Conservation (phyloP, 495 filamentous ascomycete species). For the Penicillium bialowiezense region DNA sequence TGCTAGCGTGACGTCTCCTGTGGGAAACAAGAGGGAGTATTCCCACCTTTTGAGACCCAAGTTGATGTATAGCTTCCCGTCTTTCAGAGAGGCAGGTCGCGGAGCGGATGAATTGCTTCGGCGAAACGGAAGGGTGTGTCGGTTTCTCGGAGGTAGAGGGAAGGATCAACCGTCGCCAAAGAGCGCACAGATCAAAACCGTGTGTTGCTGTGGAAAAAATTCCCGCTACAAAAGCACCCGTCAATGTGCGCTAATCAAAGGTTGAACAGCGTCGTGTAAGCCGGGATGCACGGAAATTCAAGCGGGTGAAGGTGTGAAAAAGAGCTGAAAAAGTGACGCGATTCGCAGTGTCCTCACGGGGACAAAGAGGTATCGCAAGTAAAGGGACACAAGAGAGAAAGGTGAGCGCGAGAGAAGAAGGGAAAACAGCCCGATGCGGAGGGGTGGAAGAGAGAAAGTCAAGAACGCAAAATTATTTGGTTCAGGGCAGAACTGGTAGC, state of each 20-base stretch:
- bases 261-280: not conserved
- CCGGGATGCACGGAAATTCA: conserved; percentile 10
- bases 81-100: conserved; percentile 17
- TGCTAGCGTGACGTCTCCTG: conserved; percentile 26
- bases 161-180: not conserved
- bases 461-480: conserved; percentile 20
- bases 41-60: conserved; percentile 32
- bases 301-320: too few relatives aligned
- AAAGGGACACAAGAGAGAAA: conserved; percentile 20
- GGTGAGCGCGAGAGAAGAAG: conserved; percentile 19
- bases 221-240: conserved; percentile 14
- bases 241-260: conserved; percentile 2
- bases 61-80: conserved; percentile 29
- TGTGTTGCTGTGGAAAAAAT: not conserved
- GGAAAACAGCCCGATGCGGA: conserved; percentile 18
- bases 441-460: conserved; percentile 15
- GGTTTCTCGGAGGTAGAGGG: not conserved
- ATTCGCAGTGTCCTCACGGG: conserved; percentile 23
- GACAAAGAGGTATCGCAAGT: conserved; percentile 14
- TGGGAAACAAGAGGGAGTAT: conserved; percentile 22
- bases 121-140: conserved; percentile 3
- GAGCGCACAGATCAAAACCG: conserved; percentile 9
- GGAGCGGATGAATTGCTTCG: conserved; percentile 4
- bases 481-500: conserved; percentile 22
- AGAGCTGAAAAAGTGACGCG: conserved; percentile 12